Base-by-base conservation (phyloP, 1,284 basidiomycete genomes). In the Coniferiporia sulphurascens region DNA sequence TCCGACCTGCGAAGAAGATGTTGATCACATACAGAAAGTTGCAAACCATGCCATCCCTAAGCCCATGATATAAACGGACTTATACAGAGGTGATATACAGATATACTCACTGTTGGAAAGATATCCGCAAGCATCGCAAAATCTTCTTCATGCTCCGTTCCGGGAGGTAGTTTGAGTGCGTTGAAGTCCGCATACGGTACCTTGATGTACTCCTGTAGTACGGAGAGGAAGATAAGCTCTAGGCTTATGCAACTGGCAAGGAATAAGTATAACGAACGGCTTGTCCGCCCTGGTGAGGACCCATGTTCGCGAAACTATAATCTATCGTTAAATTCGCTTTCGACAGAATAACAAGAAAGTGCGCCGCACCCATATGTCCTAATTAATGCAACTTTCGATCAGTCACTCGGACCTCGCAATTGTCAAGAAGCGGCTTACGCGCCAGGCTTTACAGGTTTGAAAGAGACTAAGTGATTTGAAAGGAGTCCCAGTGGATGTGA, bases 101-200 rank as follows among this genome's bases (percentile, higher is more conserved):
- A n/a, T n/a, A 27, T 27, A 44, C 73, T 55, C 55, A 78, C 78
- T 3, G 79, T 81, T 22, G 79, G 79, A 71, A 81, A 81, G 52
- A 81, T 80, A 65, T 81, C 81, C 13, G 80, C 78, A 5, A 83
- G 70, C 32, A 81, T 65, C 1, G 78, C 78, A 65, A 83, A 83
- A 61, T 82, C 80, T n/a, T 77, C 77, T 66, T 82, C 80, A 60
- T 79, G 72, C 63, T 79, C 78, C 17, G 65, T 78, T 5, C 81
- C 80, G n/a, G 76, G 71, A 10, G 80, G 81, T 0, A 83, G 72
- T 52, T 74, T 74, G 19, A 82, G 69, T 4, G 78, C 79, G 62
- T 80, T 81, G 70, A 79, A 81, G 62, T 82, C 79, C 15, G 79
- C 80, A 63, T 78, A 82, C 1, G 80, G 80, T 7, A 82, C 78